Evolutionary conservation across 345 rosid genomes (phyloP).

Genomic region (Sonneratia alba): DNA sequence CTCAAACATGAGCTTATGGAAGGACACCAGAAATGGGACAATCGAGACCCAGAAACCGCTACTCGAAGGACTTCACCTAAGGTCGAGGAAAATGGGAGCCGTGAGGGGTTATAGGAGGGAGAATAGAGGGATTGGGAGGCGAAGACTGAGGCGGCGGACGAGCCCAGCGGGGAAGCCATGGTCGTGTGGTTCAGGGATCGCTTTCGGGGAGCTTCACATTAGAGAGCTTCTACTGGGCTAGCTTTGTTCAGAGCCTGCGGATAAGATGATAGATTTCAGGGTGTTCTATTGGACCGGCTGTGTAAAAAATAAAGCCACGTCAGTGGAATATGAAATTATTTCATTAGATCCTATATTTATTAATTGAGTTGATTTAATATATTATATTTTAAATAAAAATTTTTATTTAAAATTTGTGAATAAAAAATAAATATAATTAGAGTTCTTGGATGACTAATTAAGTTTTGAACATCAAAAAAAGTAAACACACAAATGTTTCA

Average conservation of each 20-base stretch:
- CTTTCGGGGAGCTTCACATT: background rate
- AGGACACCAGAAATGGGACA: constrained; percentile 9
- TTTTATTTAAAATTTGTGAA: no score
- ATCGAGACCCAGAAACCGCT: background rate
- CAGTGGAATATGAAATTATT: no score
- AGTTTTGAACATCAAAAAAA: no score
- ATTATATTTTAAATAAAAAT: no score
- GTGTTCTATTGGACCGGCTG: background rate
- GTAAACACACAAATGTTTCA: no score
- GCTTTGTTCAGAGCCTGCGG: constrained; percentile 32
- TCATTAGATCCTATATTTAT: no score
- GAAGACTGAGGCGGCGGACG: constrained; percentile 45
- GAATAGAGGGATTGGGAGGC: constrained; percentile 42
- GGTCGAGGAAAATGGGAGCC: constrained; percentile 21
- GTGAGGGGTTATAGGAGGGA: constrained; percentile 31
- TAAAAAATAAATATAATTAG: no score
- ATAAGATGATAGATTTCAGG: constrained; percentile 48
- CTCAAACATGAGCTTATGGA: background rate
- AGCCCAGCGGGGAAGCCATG: constrained; percentile 77
- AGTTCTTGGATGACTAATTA: no score
- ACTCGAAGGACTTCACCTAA: constrained; percentile 1
- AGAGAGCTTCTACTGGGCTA: constrained; percentile 10
- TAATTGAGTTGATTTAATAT: no score
- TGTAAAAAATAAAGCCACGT: no score
- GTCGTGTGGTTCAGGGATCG: background rate